A percentile compares a stretch with the other conserved stretches of the same genome.
phyloP scores from a whole-genome alignment of 768 basidiomycete genomes.

The Lepiota brunneoincarnata region DNA sequence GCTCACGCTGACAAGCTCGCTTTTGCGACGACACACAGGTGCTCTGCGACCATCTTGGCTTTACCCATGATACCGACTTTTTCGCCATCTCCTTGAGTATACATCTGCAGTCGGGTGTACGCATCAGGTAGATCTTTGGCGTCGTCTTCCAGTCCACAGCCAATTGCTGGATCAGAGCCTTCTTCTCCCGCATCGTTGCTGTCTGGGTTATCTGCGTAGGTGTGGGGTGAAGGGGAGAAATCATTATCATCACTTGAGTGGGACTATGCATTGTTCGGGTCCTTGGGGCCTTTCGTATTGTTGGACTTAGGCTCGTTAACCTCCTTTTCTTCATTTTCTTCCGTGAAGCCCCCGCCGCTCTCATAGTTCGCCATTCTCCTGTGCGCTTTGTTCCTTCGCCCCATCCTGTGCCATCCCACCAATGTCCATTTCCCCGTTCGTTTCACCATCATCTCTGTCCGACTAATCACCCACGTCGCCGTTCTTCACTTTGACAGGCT shows the following conservation, averaged over 20 bases:
- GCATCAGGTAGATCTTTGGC: neutral
- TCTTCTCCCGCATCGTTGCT: too few species aligned
- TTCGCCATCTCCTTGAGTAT: slow-evolving; percentile 12
- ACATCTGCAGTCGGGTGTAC: slow-evolving; percentile 4
- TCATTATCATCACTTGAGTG: too few species aligned
- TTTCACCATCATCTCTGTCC: neutral
- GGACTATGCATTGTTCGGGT: too few species aligned
- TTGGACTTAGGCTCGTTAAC: too few species aligned
- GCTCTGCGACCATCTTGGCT: neutral
- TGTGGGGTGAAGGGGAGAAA: too few species aligned
- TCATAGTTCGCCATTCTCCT: neutral
- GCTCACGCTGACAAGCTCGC: too few species aligned
- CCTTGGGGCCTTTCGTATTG: too few species aligned
- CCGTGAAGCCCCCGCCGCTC: neutral
- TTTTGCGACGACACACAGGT: neutral
- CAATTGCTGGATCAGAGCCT: neutral
- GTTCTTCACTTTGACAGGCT: slow-evolving; percentile 7
- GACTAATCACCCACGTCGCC: neutral
- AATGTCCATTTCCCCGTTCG: neutral
- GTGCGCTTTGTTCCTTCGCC: neutral
- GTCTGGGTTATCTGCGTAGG: too few species aligned
- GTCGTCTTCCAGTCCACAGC: neutral
- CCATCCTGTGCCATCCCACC: neutral
- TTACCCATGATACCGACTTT: slow-evolving; percentile 2
- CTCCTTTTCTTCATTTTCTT: too few species aligned